Conservation (phyloP, 2,329 filamentous ascomycete genomes). For the Phaeosphaeria sp. region DNA sequence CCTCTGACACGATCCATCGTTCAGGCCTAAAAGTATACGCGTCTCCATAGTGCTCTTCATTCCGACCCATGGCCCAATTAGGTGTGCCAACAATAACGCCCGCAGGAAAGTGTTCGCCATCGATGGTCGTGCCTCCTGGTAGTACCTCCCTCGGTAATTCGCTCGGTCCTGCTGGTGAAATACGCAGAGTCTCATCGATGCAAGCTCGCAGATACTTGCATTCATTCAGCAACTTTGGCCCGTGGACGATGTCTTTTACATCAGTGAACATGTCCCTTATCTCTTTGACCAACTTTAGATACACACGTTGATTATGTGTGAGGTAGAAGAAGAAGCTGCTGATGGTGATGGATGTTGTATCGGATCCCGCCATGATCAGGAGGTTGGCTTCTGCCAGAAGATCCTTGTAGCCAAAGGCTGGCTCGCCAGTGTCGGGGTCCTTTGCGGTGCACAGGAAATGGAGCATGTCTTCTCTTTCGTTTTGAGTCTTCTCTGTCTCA, state of each 20-base stretch:
- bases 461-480: constrained; percentile 44
- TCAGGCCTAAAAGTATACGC: constrained; percentile 19
- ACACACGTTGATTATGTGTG: constrained; percentile 8
- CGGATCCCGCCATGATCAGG: constrained; percentile 21
- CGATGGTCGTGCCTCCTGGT: constrained; percentile 23
- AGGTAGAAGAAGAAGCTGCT: constrained; percentile 20
- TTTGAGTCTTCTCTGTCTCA: constrained; percentile 6
- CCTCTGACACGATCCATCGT: constrained; percentile 22
- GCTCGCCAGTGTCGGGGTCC: constrained; percentile 48
- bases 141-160: constrained; percentile 21
- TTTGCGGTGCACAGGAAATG: constrained; percentile 49
- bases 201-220: constrained; percentile 23
- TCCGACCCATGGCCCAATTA: constrained; percentile 23
- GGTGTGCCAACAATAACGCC: constrained; percentile 23
- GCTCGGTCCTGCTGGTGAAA: constrained; percentile 19
- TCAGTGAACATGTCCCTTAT: constrained; percentile 13
- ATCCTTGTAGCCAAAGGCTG: constrained; percentile 41
- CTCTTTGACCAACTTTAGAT: constrained; percentile 19
- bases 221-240: constrained; percentile 1
- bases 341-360: constrained; percentile 16
- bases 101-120: constrained; percentile 15
- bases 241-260: constrained; percentile 13
- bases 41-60: constrained; percentile 23
- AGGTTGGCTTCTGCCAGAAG: constrained; percentile 36
- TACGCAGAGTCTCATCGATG: constrained; percentile 24